Conservation (phyloP, 805 yeast species). For the Barnettozyma californica region DNA sequence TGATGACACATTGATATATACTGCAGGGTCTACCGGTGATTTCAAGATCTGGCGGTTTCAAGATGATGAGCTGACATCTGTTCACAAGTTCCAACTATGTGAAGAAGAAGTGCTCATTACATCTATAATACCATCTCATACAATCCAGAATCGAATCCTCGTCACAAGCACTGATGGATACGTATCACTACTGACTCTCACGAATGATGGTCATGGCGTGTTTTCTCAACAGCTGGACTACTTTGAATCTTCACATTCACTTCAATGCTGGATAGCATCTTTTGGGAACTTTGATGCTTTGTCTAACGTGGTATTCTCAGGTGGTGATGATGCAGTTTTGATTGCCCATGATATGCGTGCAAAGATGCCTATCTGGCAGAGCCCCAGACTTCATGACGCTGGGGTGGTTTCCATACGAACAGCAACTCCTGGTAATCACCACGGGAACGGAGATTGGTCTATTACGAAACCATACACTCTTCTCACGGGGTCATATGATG, state of each 20-base stretch:
- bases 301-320: conserved; percentile 61
- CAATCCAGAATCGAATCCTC: conserved; percentile 31
- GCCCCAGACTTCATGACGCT: conserved; percentile 69
- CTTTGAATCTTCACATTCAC: conserved; percentile 41
- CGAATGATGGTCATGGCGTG: background rate
- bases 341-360: conserved; percentile 65
- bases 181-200: conserved; percentile 34
- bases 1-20: conserved; percentile 41
- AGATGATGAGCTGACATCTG: conserved; percentile 5
- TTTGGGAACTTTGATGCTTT: conserved; percentile 55
- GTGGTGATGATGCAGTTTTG: conserved; percentile 83
- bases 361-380: conserved; percentile 29
- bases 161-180: conserved; percentile 70
- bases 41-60: conserved; percentile 55
- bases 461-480: conserved; percentile 39
- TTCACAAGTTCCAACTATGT: conserved; percentile 39
- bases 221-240: conserved; percentile 20
- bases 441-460: conserved; percentile 38
- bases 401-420: conserved; percentile 84
- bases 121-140: conserved; percentile 54
- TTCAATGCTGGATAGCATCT: conserved; percentile 88
- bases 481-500: conserved; percentile 94
- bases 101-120: conserved; percentile 53
- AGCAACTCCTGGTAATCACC: conserved; percentile 34
- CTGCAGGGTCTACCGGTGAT: conserved; percentile 81